Conservation (phyloP, 345 rosid genomes). For the Melastoma malabathricum region DNA sequence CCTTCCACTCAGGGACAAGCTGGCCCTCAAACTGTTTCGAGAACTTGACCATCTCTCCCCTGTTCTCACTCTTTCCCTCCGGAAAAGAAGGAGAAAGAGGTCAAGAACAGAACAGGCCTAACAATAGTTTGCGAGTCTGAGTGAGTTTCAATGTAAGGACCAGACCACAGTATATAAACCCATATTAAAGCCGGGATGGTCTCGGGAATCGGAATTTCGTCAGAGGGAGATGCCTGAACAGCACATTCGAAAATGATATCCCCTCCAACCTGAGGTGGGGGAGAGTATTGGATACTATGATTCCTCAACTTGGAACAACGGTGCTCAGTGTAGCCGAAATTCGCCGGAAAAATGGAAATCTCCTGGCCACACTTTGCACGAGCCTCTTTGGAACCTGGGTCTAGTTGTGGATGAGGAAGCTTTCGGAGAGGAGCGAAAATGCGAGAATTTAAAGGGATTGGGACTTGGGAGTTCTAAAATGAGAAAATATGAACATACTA, state of each 20-base stretch:
- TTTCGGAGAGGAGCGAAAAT: constrained; percentile 11
- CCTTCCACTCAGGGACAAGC: constrained; percentile 97
- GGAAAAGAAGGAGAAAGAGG: no score
- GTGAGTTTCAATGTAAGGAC: no score
- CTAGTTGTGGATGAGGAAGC: constrained; percentile 2
- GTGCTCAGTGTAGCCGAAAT: constrained; percentile 6
- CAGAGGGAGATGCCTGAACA: background rate
- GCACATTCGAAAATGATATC: constrained; percentile 1
- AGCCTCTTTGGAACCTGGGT: background rate
- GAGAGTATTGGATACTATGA: constrained; percentile 27
- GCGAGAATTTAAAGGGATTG: no score
- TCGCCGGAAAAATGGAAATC: constrained; percentile 27
- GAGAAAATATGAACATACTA: no score
- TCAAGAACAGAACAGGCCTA: background rate
- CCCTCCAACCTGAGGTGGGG: no score
- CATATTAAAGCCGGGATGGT: no score
- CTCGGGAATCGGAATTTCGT: background rate
- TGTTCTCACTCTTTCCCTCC: background rate
- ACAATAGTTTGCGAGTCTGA: background rate
- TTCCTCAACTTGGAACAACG: constrained; percentile 41
- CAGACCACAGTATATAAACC: no score
- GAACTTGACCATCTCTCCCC: constrained; percentile 67
- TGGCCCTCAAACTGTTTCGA: constrained; percentile 86
- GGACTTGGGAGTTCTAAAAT: no score
- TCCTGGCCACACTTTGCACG: background rate